Percentiles rank a stretch among this genome's conserved stretches.
Evolutionary conservation across 306 rosid species (phyloP).

Genomic region (Cicer judaicum): DNA sequence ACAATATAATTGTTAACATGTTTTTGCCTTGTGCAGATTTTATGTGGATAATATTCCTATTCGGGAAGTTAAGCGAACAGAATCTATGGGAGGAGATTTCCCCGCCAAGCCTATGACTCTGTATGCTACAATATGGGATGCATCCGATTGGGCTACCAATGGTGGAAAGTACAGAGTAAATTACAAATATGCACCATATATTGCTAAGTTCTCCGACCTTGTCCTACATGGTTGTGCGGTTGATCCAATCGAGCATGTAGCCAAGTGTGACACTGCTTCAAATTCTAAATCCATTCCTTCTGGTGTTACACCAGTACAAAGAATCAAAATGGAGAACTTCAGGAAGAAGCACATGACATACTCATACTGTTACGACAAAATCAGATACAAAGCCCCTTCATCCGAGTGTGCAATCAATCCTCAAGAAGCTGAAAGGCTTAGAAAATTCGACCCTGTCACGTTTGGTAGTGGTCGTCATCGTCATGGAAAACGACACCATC

Average conservation of each 20-base stretch:
- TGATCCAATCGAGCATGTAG: constrained; percentile 67
- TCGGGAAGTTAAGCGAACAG: constrained; percentile 70
- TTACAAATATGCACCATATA: constrained; percentile 90
- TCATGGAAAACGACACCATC: constrained; percentile 70
- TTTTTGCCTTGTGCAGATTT: constrained; percentile 60
- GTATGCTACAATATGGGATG: constrained; percentile 98
- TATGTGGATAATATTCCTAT: constrained; percentile 85
- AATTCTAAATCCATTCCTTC: constrained; percentile 57
- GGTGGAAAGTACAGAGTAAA: constrained; percentile 93
- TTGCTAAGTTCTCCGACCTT: constrained; percentile 71
- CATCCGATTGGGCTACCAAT: constrained; percentile 94
- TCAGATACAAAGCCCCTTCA: constrained; percentile 68
- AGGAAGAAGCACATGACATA: constrained; percentile 89
- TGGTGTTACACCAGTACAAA: constrained; percentile 55
- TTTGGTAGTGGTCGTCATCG: constrained; percentile 78
- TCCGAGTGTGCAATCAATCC: constrained; percentile 76
- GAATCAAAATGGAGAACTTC: constrained; percentile 73
- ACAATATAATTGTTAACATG: background rate
- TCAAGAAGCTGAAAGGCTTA: constrained; percentile 78
- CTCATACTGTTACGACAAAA: constrained; percentile 83
- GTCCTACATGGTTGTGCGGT: constrained; percentile 87
- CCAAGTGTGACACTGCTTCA: constrained; percentile 56
- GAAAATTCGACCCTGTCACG: constrained; percentile 77
- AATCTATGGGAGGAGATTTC: constrained; percentile 82
- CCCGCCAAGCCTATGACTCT: constrained; percentile 94